Percentiles rank a stretch among this genome's conserved stretches.
Evolutionary conservation across 1,139 yeast genomes (phyloP).

Genomic region (Trichomonascaceae sp.): DNA sequence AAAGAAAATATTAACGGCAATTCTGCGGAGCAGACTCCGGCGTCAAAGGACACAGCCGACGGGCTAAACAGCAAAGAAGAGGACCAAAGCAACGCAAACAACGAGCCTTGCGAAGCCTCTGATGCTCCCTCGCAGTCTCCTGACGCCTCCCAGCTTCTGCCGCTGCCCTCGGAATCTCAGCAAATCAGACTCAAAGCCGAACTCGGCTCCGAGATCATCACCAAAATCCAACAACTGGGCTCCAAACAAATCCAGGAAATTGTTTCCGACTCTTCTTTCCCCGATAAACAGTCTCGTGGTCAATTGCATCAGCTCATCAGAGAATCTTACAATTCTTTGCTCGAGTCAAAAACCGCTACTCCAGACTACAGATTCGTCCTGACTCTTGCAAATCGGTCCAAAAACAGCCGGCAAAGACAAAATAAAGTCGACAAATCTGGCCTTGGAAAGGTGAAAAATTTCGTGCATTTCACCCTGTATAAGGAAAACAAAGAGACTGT

Average conservation of each 20-base stretch:
- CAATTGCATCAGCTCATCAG: conserved; percentile 71
- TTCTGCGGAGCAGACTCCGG: conserved; percentile 23
- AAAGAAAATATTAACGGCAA: conserved; percentile 13
- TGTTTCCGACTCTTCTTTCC: conserved; percentile 53
- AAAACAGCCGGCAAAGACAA: conserved; percentile 9
- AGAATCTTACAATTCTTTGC: conserved; percentile 61
- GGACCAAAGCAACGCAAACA: too few relatives aligned
- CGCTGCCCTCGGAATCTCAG: conserved; percentile 22
- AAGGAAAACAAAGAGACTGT: conserved; percentile 96
- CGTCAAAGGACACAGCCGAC: conserved; percentile 7
- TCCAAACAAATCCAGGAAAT: conserved; percentile 48
- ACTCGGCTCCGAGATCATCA: conserved; percentile 56
- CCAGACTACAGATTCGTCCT: conserved; percentile 40
- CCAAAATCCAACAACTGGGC: conserved; percentile 49
- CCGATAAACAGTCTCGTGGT: conserved; percentile 68
- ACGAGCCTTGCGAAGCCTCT: not conserved
- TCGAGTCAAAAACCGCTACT: conserved; percentile 74
- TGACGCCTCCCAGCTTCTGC: not conserved
- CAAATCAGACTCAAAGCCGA: conserved; percentile 40
- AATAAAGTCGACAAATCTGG: conserved; percentile 18
- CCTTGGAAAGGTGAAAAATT: conserved; percentile 62
- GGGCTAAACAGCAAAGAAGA: too few relatives aligned
- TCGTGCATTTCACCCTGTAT: conserved; percentile 71
- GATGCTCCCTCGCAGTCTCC: not conserved
- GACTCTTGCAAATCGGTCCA: conserved; percentile 20